These are phyloP conservation scores for Gentiana macrophylla DNA, from an alignment of 257 asterid genomes.

Conservation along the genomic window DNA sequence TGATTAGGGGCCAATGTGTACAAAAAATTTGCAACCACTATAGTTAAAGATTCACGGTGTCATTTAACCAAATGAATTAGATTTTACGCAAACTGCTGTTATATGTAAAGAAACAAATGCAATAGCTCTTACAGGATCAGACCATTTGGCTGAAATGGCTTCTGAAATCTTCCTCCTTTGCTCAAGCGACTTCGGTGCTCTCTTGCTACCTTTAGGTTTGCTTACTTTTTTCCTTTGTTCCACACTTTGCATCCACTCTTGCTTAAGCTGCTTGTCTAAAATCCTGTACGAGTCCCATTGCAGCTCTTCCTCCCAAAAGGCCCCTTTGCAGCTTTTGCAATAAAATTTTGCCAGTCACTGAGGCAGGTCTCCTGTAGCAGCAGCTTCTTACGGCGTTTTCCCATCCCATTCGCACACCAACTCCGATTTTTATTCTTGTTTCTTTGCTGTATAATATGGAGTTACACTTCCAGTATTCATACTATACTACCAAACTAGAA, in stretches of 20 bases:
- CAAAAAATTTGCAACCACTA: no score
- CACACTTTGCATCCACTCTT: constrained; percentile 62
- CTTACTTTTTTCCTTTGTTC: constrained; percentile 41
- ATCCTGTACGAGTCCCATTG: constrained; percentile 73
- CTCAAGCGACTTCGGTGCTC: constrained; percentile 86
- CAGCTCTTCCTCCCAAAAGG: constrained; percentile 58
- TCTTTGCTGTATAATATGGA: constrained; percentile 40
- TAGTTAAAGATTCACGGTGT: no score
- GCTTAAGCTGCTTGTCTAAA: constrained; percentile 41
- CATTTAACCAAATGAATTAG: no score
- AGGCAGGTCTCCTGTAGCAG: constrained; percentile 73
- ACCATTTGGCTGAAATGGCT: constrained; percentile 93
- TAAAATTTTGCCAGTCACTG: constrained; percentile 71
- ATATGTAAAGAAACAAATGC: not conserved
- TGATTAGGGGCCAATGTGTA: no score
- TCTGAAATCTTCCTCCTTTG: constrained; percentile 85
- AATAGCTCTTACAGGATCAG: constrained; percentile 68
- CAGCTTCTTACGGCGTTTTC: constrained; percentile 59
- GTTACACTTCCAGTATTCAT: not conserved
- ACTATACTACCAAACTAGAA: not conserved
- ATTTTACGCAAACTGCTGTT: no score
- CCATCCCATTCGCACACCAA: constrained; percentile 85
- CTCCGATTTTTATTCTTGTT: constrained; percentile 70
- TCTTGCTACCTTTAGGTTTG: constrained; percentile 58
- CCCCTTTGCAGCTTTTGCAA: constrained; percentile 70